Evolutionary conservation across 257 asterid genomes (phyloP), one percentile per base, ranked within the genome.

Genomic region (Verbena officinalis): DNA sequence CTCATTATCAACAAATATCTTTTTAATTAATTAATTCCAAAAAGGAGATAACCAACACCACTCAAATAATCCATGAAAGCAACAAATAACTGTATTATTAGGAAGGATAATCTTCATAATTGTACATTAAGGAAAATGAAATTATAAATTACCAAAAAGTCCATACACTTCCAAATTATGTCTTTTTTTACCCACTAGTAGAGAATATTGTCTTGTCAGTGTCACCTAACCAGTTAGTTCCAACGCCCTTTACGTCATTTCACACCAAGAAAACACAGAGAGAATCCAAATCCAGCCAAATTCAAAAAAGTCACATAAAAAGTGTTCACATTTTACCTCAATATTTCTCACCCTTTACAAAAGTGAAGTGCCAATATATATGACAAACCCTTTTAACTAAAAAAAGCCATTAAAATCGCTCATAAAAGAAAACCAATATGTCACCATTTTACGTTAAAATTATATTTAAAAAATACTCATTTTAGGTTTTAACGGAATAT

Each of bases 241-340:
- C 44, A 9, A 33, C 39, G 2, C 61, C 34, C 6, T 46, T 39
- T 30, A 0, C 24, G 38, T 43, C 59, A 21, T 31, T 72, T 19
- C 69, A 45, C 52, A 50, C 59, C 23, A 40, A 24, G 3, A 31
- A n/a, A 4, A 36, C 4, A 36, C 40, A 36, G 5, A 16, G 21
- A 38, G 12, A 17, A 69, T 34, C 59, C 14, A 42, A 52, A 53
- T 60, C 46, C 57, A n/a, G 1, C 4, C 9, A 42, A 34, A 4
- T 31, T 0, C 2, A 50, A 42, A 58, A 52, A 6, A 11, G 2
- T n/a, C 4, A 3, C 27, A 1, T 16, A 31, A 53, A 54, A 31
- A 20, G 16, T 44, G 27, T 56, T 49, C 67, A 64, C 71, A 56
- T 20, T 67, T 27, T 6, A 19, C 17, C 36, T 12, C 38, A 43